Conservation (phyloP, 306 rosid genomes). For the Prunus mira region DNA sequence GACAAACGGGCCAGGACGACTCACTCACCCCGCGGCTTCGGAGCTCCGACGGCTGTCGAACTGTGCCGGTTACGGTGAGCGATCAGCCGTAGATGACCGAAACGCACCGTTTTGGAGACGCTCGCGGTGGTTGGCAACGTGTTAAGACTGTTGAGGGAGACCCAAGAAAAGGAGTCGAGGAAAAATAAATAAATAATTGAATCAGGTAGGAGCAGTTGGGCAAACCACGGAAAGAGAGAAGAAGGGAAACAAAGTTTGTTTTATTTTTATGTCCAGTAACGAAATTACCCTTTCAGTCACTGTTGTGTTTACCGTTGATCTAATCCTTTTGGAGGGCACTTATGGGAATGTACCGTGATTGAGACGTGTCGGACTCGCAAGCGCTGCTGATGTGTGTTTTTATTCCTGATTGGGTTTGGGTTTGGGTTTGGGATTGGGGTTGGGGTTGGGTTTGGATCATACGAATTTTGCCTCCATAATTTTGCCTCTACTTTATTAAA, state of each 20-base stretch:
- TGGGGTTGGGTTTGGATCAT: not conserved
- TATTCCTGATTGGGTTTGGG: not conserved
- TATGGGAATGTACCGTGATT: too few relatives aligned
- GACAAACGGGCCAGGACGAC: not conserved
- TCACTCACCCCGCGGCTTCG: not conserved
- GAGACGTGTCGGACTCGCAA: not conserved
- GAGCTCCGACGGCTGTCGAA: slow-evolving; percentile 11
- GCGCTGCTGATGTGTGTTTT: not conserved
- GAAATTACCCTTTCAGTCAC: not conserved
- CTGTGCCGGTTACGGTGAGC: not conserved
- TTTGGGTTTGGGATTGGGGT: not conserved
- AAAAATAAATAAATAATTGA: not conserved
- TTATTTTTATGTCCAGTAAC: not conserved
- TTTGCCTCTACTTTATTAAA: not conserved
- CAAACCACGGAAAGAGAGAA: not conserved
- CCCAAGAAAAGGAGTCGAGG: not conserved
- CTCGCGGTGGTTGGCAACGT: not conserved
- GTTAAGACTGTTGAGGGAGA: not conserved
- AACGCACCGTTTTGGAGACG: slow-evolving; percentile 1
- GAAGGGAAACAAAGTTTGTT: not conserved
- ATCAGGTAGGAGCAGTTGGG: not conserved
- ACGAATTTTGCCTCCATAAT: not conserved
- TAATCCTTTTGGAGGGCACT: not conserved
- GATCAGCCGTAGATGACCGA: not conserved
- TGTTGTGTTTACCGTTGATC: not conserved